A percentile compares a stretch with the other conserved stretches of the same genome.
phyloP scores from a whole-genome alignment of 1,284 basidiomycete genomes.

The Omphalotus olearius region DNA sequence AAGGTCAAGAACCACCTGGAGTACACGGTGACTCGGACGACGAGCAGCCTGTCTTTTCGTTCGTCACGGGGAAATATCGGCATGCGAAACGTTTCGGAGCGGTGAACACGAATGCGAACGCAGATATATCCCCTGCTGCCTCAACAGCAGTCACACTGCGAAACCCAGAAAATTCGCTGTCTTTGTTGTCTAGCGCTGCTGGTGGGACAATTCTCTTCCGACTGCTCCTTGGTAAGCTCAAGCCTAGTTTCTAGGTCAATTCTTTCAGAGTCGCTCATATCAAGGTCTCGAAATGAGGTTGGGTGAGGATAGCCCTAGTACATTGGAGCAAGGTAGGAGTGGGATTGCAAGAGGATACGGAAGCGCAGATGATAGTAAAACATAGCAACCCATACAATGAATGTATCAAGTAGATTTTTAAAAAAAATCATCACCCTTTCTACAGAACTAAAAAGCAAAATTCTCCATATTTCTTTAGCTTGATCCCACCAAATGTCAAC shows the following conservation, averaged over 20 bases:
- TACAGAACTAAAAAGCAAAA: too few relatives aligned
- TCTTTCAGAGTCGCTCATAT: constrained; percentile 70
- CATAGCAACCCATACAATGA: background rate
- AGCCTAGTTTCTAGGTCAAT: constrained; percentile 47
- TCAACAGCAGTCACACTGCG: constrained; percentile 49
- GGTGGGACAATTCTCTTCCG: constrained; percentile 39
- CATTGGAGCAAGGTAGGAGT: constrained; percentile 84
- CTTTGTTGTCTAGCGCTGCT: constrained; percentile 62
- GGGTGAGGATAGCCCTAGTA: constrained; percentile 77
- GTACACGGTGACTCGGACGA: constrained; percentile 17
- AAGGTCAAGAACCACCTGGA: constrained; percentile 2
- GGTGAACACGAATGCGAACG: constrained; percentile 3
- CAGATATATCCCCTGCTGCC: constrained; percentile 31
- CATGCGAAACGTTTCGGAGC: constrained; percentile 65
- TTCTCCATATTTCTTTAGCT: too few relatives aligned
- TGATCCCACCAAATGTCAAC: too few relatives aligned
- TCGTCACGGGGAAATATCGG: constrained; percentile 85
- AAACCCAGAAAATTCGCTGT: constrained; percentile 54
- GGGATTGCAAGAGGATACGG: constrained; percentile 88
- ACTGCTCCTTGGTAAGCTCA: constrained; percentile 1
- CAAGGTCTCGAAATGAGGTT: constrained; percentile 80
- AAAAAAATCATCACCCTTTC: too few relatives aligned
- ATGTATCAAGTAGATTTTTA: too few relatives aligned
- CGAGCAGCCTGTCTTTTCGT: constrained; percentile 72
- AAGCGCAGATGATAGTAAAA: background rate